A percentile compares a stretch with the other conserved stretches of the same genome.
These are phyloP conservation scores for Hordeum pubiflorum DNA, from an alignment of 202 grass and related monocot species.

Conservation along the genomic window DNA sequence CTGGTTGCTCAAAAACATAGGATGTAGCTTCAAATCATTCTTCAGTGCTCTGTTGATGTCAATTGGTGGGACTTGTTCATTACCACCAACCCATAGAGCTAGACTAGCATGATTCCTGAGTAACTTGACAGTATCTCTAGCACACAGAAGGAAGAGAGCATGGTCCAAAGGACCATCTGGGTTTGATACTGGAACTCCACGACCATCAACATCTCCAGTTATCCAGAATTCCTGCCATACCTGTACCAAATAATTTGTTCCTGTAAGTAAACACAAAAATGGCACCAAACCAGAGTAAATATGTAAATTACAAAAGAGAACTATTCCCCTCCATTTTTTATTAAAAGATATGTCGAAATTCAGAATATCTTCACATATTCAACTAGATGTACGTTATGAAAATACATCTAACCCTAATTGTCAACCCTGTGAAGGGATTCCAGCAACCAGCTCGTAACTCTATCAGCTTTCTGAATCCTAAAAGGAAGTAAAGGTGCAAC, in stretches of 20 bases:
- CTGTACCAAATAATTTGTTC: conserved; percentile 35
- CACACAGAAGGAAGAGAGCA: conserved; percentile 86
- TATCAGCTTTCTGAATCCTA: conserved; percentile 8
- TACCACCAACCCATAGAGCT: conserved; percentile 97
- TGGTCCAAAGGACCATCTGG: conserved; percentile 76
- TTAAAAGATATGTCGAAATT: neutral
- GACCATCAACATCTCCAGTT: conserved; percentile 90
- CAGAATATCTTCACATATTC: neutral
- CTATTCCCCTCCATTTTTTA: neutral
- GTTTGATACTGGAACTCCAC: conserved; percentile 78
- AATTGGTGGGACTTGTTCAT: conserved; percentile 80
- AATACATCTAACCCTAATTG: neutral
- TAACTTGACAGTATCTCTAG: conserved; percentile 85
- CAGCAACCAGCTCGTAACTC: neutral
- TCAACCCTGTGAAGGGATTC: neutral
- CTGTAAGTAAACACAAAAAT: conserved; percentile 23
- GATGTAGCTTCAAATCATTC: conserved; percentile 70
- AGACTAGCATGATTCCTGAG: conserved; percentile 89
- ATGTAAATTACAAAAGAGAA: neutral
- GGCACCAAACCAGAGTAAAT: neutral
- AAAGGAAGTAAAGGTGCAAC: neutral
- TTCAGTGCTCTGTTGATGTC: conserved; percentile 81
- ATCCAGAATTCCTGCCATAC: conserved; percentile 99
- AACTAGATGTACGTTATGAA: neutral
- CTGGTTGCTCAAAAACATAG: conserved; percentile 39